Evolutionary conservation across 225 moss, liverwort and hornwort species (phyloP), one percentile per base, ranked within the genome.

Genomic region (Marchantia polymorpha): DNA sequence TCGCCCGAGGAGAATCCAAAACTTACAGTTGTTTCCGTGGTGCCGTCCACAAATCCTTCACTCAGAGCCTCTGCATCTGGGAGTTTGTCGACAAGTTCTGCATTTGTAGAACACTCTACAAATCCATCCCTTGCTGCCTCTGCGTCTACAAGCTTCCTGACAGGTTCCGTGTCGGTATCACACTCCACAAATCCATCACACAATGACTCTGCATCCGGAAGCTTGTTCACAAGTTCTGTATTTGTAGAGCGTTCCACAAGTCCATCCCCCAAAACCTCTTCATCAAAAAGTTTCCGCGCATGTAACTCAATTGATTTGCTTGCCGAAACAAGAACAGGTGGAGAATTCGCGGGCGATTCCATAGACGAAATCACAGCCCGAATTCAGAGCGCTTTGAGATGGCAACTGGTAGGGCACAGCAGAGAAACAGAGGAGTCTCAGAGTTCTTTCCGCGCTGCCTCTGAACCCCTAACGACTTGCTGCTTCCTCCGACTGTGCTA

Each of bases 121-220:
- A 76, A 53, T 80, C 6, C 78, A 48, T 83, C 80, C 64, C 83
- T 78, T 16, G 81, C 55, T n/a, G 26, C 77, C 64, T 77, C 77
- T 30, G 82, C 84, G 51, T 87, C 87, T 4, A 80, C 82, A 67
- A 87, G 80, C 73, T 77, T 64, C 54, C 56, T 75, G 17, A 86
- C 76, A 70, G 87, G 69, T 74, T 86, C 89, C 77, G 83, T 79
- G 68, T 83, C 81, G 30, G 55, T 77, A 52, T 47, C 25, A 60
- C 82, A 74, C 19, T 83, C 87, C 74, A 80, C 77, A 1, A 87
- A 75, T 76, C 84, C 87, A 61, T 80, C 84, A 49, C 12, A 69
- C 46, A 78, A 73, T 22, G 77, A 76, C 50, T 82, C 77, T 50
- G 79, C 82, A 70, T 83, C 78, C 58, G 87, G 85, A 17, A 88